Conservation (phyloP, 2,329 filamentous ascomycete genomes). For the Albophoma yamanashiensis region DNA sequence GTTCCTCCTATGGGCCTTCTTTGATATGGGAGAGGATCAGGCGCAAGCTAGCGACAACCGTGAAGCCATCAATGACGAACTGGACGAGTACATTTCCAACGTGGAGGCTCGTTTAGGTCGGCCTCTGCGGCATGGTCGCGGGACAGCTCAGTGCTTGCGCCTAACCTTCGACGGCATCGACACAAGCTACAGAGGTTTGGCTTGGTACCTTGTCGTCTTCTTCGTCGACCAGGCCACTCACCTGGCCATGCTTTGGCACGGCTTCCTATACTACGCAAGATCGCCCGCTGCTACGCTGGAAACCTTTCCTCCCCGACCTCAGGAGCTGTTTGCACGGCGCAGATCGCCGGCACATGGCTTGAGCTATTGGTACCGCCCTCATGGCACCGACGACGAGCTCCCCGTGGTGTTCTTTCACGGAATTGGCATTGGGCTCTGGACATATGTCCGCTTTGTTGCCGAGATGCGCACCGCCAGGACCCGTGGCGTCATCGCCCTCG, state of each 20-base stretch:
- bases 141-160: slow-evolving; percentile 45
- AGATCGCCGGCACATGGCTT: slow-evolving; percentile 38
- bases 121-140: slow-evolving; percentile 41
- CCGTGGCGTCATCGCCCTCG: slow-evolving; percentile 47
- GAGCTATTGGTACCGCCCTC: slow-evolving; percentile 57
- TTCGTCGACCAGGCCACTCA: slow-evolving; percentile 42
- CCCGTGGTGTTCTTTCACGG: slow-evolving; percentile 62
- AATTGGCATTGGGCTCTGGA: slow-evolving; percentile 56
- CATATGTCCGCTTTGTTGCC: slow-evolving; percentile 47
- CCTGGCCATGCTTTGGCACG: slow-evolving; percentile 30
- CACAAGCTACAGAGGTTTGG: slow-evolving; percentile 48
- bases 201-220: slow-evolving; percentile 53
- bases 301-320: slow-evolving; percentile 49
- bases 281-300: slow-evolving; percentile 13
- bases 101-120: slow-evolving; percentile 42
- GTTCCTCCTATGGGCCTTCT: slow-evolving; percentile 59
- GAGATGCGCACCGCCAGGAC: slow-evolving; percentile 30
- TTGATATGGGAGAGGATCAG: slow-evolving; percentile 32
- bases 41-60: slow-evolving; percentile 7
- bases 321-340: slow-evolving; percentile 31
- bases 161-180: slow-evolving; percentile 54
- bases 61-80: slow-evolving; percentile 25
- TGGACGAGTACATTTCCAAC: slow-evolving; percentile 36
- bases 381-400: slow-evolving; percentile 33
- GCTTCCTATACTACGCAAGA: slow-evolving; percentile 41